These are phyloP conservation scores for Cladophialophora immunda DNA, from an alignment of 2,329 filamentous ascomycete genomes.

Conservation along the genomic window DNA sequence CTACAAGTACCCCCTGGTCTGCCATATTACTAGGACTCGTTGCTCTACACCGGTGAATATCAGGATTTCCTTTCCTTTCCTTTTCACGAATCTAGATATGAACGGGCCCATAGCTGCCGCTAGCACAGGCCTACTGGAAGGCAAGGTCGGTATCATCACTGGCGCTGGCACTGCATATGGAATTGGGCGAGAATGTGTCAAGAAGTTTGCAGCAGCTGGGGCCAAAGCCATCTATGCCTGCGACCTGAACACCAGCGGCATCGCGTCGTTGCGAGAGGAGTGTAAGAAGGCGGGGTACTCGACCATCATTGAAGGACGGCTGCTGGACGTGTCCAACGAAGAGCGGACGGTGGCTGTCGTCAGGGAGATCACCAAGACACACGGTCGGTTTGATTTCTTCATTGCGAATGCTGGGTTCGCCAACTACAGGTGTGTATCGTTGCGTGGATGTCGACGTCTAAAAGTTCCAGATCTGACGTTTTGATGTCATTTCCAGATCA, in stretches of 20 bases:
- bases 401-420: slow-evolving; percentile 32
- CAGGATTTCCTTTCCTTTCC: too few relatives aligned
- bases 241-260: slow-evolving; percentile 21
- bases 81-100: too few relatives aligned
- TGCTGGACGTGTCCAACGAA: slow-evolving; percentile 24
- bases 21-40: too few relatives aligned
- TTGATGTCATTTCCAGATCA: slow-evolving; percentile 11
- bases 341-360: slow-evolving; percentile 23
- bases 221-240: slow-evolving; percentile 27
- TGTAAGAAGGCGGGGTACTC: slow-evolving; percentile 18
- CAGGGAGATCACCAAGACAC: slow-evolving; percentile 20
- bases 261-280: slow-evolving; percentile 24
- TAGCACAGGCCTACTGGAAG: slow-evolving; percentile 1
- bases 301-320: slow-evolving; percentile 15
- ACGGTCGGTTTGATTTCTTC: slow-evolving; percentile 31
- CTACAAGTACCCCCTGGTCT: too few relatives aligned
- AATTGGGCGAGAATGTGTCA: slow-evolving; percentile 42
- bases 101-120: too few relatives aligned
- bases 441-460: too few relatives aligned
- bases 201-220: slow-evolving; percentile 34
- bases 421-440: slow-evolving; percentile 27
- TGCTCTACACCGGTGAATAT: too few relatives aligned
- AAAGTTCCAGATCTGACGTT: too few relatives aligned
- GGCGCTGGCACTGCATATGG: slow-evolving; percentile 44
- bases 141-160: slow-evolving; percentile 41